Base-by-base conservation (phyloP, 208 protist species). In the Trypanosoma lewisi region DNA sequence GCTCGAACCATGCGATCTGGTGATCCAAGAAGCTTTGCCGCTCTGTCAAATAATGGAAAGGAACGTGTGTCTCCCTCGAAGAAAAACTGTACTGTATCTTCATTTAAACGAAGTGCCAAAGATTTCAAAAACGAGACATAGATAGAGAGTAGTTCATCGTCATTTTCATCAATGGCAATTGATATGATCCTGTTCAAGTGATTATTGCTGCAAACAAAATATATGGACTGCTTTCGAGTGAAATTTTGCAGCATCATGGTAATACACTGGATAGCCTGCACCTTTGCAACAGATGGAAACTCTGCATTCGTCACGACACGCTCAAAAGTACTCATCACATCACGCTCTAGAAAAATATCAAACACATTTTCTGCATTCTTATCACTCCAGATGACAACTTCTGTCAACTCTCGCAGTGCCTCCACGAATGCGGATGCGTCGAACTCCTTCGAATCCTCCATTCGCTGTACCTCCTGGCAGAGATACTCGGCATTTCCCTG, bases 81-180 rank as follows among this genome's bases (percentile, higher is more conserved):
- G 70, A 96, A 96, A 48, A 93, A 87, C 45, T 94, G 87, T 31
- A 94, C 82, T 14, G 82, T 92, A 36, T 83, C 70, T 11, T 76
- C 60, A 54, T 85, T 88, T n/a, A 91, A 78, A 28, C 87, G 77
- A 30, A 94, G 70, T 1, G 87, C 82, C n/a, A 96, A 49, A 4
- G 83, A 80, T 39, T 93, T 93, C 30, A 96, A 71, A 53, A 96
- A 96, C 5, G 87, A 94, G 21, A 90, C 74, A 67, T 93, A 93
- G 17, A 82, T 70, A 8, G 84, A 83, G 19, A 90, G 58, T 5
- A 96, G 71, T 62, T 93, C 90, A 51, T 96, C 90, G 27, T 85
- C 77, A 30, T 27, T 58, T 37, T 81, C 77, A 56, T 92, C 77
- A 49, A 91, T 60, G 50, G 82, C 61, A 36, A 88, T 80, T 27